phyloP scores from a whole-genome alignment of 371 early-diverging fungal species.

The Mucor racemosus region DNA sequence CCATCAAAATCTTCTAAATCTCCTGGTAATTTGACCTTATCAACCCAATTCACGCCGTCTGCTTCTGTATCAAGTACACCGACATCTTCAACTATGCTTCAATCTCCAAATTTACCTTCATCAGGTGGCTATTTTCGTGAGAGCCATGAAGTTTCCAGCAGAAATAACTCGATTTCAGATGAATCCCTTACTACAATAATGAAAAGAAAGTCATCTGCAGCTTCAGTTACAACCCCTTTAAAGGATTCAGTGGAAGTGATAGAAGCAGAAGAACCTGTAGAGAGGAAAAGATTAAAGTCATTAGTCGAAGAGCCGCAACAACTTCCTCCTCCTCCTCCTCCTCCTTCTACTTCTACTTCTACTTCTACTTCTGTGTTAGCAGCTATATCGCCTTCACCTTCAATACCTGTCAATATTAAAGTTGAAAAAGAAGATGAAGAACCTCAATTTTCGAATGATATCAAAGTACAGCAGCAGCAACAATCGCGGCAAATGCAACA shows the following conservation, averaged over 20 bases:
- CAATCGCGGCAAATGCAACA: not conserved
- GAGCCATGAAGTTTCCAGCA: slow-evolving; percentile 3
- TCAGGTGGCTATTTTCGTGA: slow-evolving; percentile 17
- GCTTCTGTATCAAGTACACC: slow-evolving; percentile 13
- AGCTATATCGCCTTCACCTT: not conserved
- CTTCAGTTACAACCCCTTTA: slow-evolving; percentile 8
- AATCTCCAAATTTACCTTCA: slow-evolving; percentile 5
- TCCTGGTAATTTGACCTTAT: not conserved
- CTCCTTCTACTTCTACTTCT: not conserved
- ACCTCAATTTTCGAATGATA: not conserved
- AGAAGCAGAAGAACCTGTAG: not conserved
- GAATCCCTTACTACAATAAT: not conserved
- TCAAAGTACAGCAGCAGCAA: not conserved
- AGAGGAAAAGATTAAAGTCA: slow-evolving; percentile 8
- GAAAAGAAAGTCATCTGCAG: slow-evolving; percentile 3
- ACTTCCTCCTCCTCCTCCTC: not conserved
- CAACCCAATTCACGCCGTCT: slow-evolving; percentile 4
- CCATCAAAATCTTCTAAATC: not conserved
- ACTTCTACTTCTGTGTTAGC: not conserved
- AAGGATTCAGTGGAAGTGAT: slow-evolving; percentile 3
- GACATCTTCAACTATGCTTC: slow-evolving; percentile 4
- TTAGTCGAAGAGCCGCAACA: not conserved
- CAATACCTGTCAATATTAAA: slow-evolving; percentile 11
- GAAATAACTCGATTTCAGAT: slow-evolving; percentile 19
- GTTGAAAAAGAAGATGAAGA: not conserved